These are phyloP conservation scores for Leucosporidium creatinivorum DNA, from an alignment of 768 basidiomycete species.

Conservation along the genomic window DNA sequence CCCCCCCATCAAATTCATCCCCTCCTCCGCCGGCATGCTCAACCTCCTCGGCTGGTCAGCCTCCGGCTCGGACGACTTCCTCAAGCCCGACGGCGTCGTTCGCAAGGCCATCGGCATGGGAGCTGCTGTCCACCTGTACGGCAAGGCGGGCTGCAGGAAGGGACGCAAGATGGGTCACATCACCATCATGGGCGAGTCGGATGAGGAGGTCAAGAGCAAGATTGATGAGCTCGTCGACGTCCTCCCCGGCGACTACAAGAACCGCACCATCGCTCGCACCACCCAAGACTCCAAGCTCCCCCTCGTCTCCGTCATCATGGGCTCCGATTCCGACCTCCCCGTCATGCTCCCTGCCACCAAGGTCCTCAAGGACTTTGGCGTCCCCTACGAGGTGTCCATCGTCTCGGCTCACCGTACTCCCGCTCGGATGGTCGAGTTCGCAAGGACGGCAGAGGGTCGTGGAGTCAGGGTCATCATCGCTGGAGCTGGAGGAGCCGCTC, in stretches of 20 bases:
- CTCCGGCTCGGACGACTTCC: slow-evolving; percentile 47
- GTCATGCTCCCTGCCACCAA: slow-evolving; percentile 81
- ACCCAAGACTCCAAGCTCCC: slow-evolving; percentile 63
- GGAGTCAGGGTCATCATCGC: slow-evolving; percentile 69
- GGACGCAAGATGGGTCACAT: slow-evolving; percentile 98
- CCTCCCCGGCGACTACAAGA: slow-evolving; percentile 48
- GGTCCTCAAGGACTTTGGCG: slow-evolving; percentile 68
- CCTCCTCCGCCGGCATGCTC: slow-evolving; percentile 69
- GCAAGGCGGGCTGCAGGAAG: slow-evolving; percentile 79
- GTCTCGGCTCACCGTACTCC: slow-evolving; percentile 96
- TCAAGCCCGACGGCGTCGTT: slow-evolving; percentile 21
- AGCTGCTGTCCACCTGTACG: slow-evolving; percentile 79
- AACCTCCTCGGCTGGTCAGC: slow-evolving; percentile 84
- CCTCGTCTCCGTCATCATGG: slow-evolving; percentile 92
- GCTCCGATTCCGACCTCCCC: slow-evolving; percentile 94
- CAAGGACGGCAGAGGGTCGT: slow-evolving; percentile 56
- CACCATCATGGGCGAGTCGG: slow-evolving; percentile 74
- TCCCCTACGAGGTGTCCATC: slow-evolving; percentile 90
- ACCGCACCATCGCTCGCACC: slow-evolving; percentile 44
- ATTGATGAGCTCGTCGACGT: slow-evolving; percentile 68
- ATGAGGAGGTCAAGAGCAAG: slow-evolving; percentile 61
- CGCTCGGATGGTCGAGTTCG: slow-evolving; percentile 71
- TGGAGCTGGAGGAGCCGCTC: slow-evolving; percentile 96
- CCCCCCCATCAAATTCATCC: slow-evolving; percentile 43
- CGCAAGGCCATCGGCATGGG: slow-evolving; percentile 46